These are phyloP conservation scores for Massariosphaeria phaeospora DNA, from an alignment of 495 filamentous ascomycete genomes.

Conservation along the genomic window DNA sequence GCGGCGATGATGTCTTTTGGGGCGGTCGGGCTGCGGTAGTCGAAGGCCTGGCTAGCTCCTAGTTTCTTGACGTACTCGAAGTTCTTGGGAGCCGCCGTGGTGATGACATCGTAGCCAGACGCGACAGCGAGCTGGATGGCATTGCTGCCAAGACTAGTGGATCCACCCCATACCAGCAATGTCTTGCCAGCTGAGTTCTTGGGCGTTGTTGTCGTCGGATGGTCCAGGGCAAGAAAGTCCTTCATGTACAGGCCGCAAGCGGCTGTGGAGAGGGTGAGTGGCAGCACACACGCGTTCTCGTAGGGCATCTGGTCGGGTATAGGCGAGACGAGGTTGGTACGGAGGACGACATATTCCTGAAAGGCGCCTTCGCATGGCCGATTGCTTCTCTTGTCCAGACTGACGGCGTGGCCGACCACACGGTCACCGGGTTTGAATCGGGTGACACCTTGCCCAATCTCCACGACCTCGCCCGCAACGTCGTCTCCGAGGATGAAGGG, in stretches of 20 bases:
- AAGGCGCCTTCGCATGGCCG: slow-evolving; percentile 31
- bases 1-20: slow-evolving; percentile 31
- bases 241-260: slow-evolving; percentile 41
- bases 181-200: slow-evolving; percentile 19
- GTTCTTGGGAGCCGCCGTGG: slow-evolving; percentile 38
- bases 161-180: slow-evolving; percentile 43
- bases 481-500: slow-evolving; percentile 39
- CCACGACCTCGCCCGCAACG: slow-evolving; percentile 12
- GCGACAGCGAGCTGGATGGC: slow-evolving; percentile 41
- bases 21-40: slow-evolving; percentile 33
- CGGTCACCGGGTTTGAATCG: slow-evolving; percentile 45
- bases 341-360: slow-evolving; percentile 42
- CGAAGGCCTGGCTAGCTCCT: slow-evolving; percentile 37
- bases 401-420: slow-evolving; percentile 35
- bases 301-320: slow-evolving; percentile 43
- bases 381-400: slow-evolving; percentile 4
- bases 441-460: slow-evolving; percentile 16
- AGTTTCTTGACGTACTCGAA: slow-evolving; percentile 39
- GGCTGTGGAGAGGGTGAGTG: slow-evolving; percentile 43
- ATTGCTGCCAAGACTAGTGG: slow-evolving; percentile 39
- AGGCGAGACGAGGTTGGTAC: slow-evolving; percentile 22
- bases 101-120: slow-evolving; percentile 38
- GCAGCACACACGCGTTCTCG: slow-evolving; percentile 43
- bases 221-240: slow-evolving; percentile 18
- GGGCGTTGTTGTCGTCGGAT: slow-evolving; percentile 14